A percentile compares a stretch with the other conserved stretches of the same genome.
phyloP scores from a whole-genome alignment of 805 yeast genomes.

The Lipomyces lipofer region DNA sequence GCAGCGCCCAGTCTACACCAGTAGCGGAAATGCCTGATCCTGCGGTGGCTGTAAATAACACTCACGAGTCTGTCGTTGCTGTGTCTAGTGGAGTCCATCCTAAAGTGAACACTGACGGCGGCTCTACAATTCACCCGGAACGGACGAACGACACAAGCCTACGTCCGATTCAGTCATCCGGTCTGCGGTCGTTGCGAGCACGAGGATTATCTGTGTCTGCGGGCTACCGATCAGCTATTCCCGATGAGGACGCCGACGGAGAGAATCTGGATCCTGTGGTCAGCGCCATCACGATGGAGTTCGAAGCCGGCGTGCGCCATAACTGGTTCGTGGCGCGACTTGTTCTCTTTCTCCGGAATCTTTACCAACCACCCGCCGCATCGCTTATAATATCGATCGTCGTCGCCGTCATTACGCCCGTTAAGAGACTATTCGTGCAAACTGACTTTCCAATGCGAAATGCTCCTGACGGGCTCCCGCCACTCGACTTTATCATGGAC shows the following conservation, averaged over 20 bases:
- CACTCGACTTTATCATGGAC: slow-evolving; percentile 82
- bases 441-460: slow-evolving; percentile 51
- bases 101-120: too few relatives aligned
- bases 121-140: too few relatives aligned
- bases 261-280: slow-evolving; percentile 30
- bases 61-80: too few relatives aligned
- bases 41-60: neutral
- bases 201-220: slow-evolving; percentile 7
- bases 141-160: too few relatives aligned
- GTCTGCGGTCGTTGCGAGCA: slow-evolving; percentile 19
- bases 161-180: slow-evolving; percentile 14
- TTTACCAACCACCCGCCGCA: slow-evolving; percentile 69
- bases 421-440: slow-evolving; percentile 63
- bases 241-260: slow-evolving; percentile 26
- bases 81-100: too few relatives aligned
- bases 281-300: slow-evolving; percentile 22
- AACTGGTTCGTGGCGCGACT: slow-evolving; percentile 14
- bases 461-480: slow-evolving; percentile 87
- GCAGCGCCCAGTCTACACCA: neutral
- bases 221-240: neutral
- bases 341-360: slow-evolving; percentile 46
- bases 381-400: slow-evolving; percentile 65
- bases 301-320: slow-evolving; percentile 2
- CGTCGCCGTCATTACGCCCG: slow-evolving; percentile 84
- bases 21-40: neutral